A percentile compares a stretch with the other conserved stretches of the same genome.
Evolutionary conservation across 2,329 filamentous ascomycete genomes (phyloP).

Genomic region (Hymenoscyphus fraxineus): DNA sequence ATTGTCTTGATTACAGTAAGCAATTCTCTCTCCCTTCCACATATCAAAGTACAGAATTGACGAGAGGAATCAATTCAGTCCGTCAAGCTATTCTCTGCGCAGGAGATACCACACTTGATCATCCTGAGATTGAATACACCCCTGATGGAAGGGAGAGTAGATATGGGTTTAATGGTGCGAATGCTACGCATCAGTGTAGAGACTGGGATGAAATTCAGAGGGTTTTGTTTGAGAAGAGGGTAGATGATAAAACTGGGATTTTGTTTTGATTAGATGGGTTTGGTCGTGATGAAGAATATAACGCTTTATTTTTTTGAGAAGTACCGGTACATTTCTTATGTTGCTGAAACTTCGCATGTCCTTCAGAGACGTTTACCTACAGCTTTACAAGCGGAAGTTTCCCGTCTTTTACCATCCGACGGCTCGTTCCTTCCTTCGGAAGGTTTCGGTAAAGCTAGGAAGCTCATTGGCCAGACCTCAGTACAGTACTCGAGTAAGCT

Average conservation of each 20-base stretch:
- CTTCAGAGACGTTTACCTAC: neutral
- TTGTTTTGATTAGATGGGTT: constrained; percentile 12
- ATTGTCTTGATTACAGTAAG: constrained; percentile 33
- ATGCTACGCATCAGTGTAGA: constrained; percentile 31
- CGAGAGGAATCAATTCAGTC: constrained; percentile 15
- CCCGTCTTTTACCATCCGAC: neutral
- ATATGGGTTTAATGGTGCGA: constrained; percentile 28
- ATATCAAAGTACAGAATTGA: too few species aligned
- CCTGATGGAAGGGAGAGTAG: constrained; percentile 23
- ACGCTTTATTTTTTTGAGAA: neutral
- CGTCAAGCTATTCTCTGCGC: constrained; percentile 31
- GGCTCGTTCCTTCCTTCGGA: too few species aligned
- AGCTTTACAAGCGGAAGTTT: neutral
- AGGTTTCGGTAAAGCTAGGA: too few species aligned
- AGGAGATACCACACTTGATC: constrained; percentile 33
- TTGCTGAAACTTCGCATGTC: neutral
- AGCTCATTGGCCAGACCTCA: too few species aligned
- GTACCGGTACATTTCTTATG: neutral
- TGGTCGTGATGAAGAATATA: neutral
- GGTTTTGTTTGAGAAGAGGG: constrained; percentile 27
- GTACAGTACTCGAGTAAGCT: too few species aligned
- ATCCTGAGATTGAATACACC: constrained; percentile 24
- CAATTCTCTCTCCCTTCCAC: neutral
- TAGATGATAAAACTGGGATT: constrained; percentile 29
- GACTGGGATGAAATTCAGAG: constrained; percentile 29